Conservation (phyloP, 805 yeast genomes). For the Ogataea methanolica region DNA sequence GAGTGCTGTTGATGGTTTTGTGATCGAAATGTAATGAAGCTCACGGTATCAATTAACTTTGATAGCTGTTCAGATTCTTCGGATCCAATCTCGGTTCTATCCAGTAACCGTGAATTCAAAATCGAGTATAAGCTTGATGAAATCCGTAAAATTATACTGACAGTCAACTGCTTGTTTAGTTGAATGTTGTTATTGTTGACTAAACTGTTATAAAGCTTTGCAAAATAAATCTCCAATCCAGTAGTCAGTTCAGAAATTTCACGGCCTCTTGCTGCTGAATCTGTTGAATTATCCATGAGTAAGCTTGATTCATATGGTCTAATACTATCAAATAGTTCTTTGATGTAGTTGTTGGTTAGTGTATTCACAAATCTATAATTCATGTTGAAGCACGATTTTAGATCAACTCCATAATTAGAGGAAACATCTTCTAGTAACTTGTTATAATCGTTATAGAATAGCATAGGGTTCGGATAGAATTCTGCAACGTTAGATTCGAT, state of each 20-base stretch:
- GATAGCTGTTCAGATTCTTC: constrained; percentile 27
- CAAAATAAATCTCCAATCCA: constrained; percentile 12
- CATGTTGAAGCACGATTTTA: constrained; percentile 20
- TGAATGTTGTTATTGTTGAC: constrained; percentile 6
- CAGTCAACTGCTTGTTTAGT: constrained; percentile 19
- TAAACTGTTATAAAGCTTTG: constrained; percentile 8
- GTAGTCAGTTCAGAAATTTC: constrained; percentile 5
- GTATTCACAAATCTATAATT: constrained; percentile 14
- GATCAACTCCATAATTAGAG: constrained; percentile 12
- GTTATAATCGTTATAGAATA: constrained; percentile 30
- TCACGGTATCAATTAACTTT: constrained; percentile 5
- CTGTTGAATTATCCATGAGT: constrained; percentile 19
- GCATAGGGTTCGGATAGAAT: constrained; percentile 20
- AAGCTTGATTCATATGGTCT: constrained; percentile 11
- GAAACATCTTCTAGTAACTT: constrained; percentile 20
- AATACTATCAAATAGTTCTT: constrained; percentile 7
- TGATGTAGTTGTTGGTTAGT: constrained; percentile 4
- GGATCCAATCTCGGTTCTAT: constrained; percentile 27
- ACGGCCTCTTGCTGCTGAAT: constrained; percentile 5
- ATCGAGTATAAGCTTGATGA: constrained; percentile 14
- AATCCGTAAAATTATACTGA: constrained; percentile 14
- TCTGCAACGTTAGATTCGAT: constrained; percentile 11
- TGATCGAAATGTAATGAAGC: background rate
- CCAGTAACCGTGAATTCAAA: constrained; percentile 16
- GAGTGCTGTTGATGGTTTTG: too few species aligned